Evolutionary conservation across 169 alveolate species (phyloP).

Genomic region (Plasmodium fragile): DNA sequence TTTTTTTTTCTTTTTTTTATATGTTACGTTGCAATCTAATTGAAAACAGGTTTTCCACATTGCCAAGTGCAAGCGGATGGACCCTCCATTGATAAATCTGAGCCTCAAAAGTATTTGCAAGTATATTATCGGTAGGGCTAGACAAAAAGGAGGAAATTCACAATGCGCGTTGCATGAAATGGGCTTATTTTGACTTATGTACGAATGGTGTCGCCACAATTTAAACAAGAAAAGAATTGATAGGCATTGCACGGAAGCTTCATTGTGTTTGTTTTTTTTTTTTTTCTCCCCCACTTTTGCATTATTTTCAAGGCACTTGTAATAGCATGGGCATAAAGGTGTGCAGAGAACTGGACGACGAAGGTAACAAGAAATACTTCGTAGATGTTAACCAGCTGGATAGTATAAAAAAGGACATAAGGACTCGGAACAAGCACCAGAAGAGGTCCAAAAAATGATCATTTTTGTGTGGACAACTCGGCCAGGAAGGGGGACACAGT

Average conservation of each 20-base stretch:
- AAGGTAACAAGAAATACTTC: constrained; percentile 87
- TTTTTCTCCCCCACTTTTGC: not conserved
- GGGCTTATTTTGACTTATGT: not conserved
- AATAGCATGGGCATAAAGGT: constrained; percentile 87
- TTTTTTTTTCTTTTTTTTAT: not conserved
- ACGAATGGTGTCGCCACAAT: not conserved
- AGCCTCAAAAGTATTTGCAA: constrained; percentile 81
- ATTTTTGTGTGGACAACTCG: not conserved
- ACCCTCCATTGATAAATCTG: constrained; percentile 86
- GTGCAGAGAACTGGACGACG: constrained; percentile 85
- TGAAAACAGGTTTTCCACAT: constrained; percentile 87
- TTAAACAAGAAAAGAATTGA: no score
- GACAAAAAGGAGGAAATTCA: constrained; percentile 47
- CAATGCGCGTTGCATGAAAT: not conserved
- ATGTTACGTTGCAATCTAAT: no score
- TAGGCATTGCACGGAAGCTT: not conserved
- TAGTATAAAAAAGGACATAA: constrained; percentile 85
- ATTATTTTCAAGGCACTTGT: constrained; percentile 79
- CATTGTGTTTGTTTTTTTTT: not conserved
- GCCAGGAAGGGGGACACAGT: constrained; percentile 39
- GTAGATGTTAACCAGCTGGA: constrained; percentile 85
- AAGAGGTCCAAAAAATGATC: constrained; percentile 52
- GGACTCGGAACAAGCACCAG: constrained; percentile 77
- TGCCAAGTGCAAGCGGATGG: constrained; percentile 90
- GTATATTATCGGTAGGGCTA: constrained; percentile 79